Evolutionary conservation across 495 filamentous ascomycete genomes (phyloP).

Genomic region (Trichoderma parareesei): DNA sequence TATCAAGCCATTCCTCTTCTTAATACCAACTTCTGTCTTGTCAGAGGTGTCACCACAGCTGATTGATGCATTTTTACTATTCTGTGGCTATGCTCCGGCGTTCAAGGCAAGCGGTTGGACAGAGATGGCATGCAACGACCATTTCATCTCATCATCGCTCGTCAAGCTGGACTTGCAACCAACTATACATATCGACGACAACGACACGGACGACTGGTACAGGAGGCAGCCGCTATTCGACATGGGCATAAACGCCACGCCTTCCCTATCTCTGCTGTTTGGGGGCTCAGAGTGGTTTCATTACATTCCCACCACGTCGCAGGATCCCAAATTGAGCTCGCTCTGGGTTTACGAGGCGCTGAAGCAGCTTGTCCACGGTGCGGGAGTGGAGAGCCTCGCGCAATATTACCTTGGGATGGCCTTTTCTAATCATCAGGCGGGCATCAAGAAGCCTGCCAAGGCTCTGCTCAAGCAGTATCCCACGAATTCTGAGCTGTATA

Average conservation of each 20-base stretch:
- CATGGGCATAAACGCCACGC: conserved; percentile 23
- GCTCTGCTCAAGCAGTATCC: conserved; percentile 57
- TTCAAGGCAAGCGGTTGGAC: conserved; percentile 16
- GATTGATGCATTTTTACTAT: conserved; percentile 60
- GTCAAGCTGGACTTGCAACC: neutral
- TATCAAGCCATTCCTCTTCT: conserved; percentile 53
- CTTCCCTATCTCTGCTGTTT: conserved; percentile 32
- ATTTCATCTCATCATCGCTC: conserved; percentile 22
- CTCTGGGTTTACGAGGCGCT: conserved; percentile 48
- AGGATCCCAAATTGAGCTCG: conserved; percentile 19
- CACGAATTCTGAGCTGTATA: conserved; percentile 62
- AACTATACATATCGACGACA: neutral
- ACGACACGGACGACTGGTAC: conserved; percentile 16
- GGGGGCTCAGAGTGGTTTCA: conserved; percentile 29
- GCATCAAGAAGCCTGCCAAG: conserved; percentile 67
- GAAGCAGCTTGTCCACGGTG: conserved; percentile 40
- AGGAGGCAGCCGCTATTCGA: conserved; percentile 27
- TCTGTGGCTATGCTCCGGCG: conserved; percentile 58
- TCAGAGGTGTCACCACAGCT: conserved; percentile 35
- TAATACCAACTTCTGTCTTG: conserved; percentile 33
- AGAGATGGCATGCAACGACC: conserved; percentile 23
- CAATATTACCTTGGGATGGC: conserved; percentile 68
- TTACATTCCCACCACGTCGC: conserved; percentile 17
- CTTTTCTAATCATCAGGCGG: conserved; percentile 44
- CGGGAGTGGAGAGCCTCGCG: conserved; percentile 45